Base-by-base conservation (phyloP, 176 grass and related monocot genomes). In the Avena atlantica region DNA sequence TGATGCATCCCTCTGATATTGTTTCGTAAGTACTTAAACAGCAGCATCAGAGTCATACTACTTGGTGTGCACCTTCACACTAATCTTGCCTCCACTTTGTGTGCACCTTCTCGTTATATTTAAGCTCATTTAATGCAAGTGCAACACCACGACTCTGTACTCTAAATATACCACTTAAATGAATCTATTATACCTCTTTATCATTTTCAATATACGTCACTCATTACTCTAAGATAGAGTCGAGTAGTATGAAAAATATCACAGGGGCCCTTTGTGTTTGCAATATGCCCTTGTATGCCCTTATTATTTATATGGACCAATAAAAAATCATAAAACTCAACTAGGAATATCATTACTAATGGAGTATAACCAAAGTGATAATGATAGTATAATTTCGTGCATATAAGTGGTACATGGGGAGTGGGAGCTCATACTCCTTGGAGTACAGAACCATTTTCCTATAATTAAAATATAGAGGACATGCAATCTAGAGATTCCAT, bases 401-500 rank as follows among this genome's bases (percentile, higher is more conserved):
- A 47, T 74, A 48, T 48, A 73, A 47, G n/a, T 73, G 42, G 37
- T 23, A 73, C 70, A 47, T 48, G 37, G 44, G 68, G 69, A 48
- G 42, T 73, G 42, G 14, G 64, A 66, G 63, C 20, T 23, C 70
- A 48, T 73, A 73, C 9, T 73, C 11, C 42, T 20, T 9, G 70
- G 42, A 49, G 44, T 49, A 13, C 12, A 13, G 44, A 8, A 74
- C n/a, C 44, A 24, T 74, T 74, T 65, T 74, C 44, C 44, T 75
- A 51, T 75, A 51, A 27, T 27, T 25, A 16, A 27, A 27, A 75
- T 75, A 73, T 56, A 55, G 11, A 72, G 47, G 48, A 25, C 37
- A 79, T 65, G 17, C 14, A 49, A 83, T 90, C 72, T 15, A 72
- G 84, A 66, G 4, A 37, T 81, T 87, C 2, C 20, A 84, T 11